Conservation (phyloP, 352 stramenopile genomes). For the Phytopythium ostracodes region DNA sequence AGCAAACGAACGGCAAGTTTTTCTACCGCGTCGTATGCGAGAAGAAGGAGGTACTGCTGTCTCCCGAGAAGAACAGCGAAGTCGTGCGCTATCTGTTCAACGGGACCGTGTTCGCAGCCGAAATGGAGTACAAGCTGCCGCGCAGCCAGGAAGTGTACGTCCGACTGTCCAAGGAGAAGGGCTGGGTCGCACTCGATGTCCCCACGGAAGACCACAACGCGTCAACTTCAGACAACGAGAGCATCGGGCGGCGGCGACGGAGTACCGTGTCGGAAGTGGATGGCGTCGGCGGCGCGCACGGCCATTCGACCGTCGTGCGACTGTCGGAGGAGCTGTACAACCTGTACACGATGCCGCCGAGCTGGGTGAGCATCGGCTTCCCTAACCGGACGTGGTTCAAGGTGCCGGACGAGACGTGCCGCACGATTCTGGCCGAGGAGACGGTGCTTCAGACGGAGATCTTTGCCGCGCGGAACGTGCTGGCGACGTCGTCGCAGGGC, state of each 20-base stretch:
- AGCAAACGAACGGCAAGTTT: slow-evolving; percentile 81
- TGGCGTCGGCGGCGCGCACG: background rate
- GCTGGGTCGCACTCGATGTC: slow-evolving; percentile 61
- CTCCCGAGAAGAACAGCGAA: slow-evolving; percentile 60
- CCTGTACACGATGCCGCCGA: slow-evolving; percentile 68
- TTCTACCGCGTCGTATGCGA: slow-evolving; percentile 69
- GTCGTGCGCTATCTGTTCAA: slow-evolving; percentile 60
- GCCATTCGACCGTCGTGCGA: slow-evolving; percentile 40
- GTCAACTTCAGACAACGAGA: background rate
- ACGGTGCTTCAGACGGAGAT: slow-evolving; percentile 71
- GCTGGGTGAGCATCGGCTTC: slow-evolving; percentile 74
- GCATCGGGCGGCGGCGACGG: background rate
- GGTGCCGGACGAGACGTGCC: slow-evolving; percentile 63
- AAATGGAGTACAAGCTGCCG: slow-evolving; percentile 80
- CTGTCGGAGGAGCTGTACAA: slow-evolving; percentile 79
- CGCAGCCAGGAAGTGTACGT: slow-evolving; percentile 71
- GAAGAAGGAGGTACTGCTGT: slow-evolving; percentile 74
- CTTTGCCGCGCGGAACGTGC: slow-evolving; percentile 63
- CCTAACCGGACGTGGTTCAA: slow-evolving; percentile 84
- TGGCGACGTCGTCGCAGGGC: slow-evolving; percentile 69
- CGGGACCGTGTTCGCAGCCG: slow-evolving; percentile 69
- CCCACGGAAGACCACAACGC: background rate
- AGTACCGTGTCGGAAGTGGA: slow-evolving; percentile 8
- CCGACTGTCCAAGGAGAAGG: slow-evolving; percentile 72
- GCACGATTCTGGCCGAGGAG: slow-evolving; percentile 65